Percentiles rank a stretch among this genome's conserved stretches.
These are phyloP conservation scores for Auriscalpium microsporum DNA, from an alignment of 768 basidiomycete species.

Conservation along the genomic window DNA sequence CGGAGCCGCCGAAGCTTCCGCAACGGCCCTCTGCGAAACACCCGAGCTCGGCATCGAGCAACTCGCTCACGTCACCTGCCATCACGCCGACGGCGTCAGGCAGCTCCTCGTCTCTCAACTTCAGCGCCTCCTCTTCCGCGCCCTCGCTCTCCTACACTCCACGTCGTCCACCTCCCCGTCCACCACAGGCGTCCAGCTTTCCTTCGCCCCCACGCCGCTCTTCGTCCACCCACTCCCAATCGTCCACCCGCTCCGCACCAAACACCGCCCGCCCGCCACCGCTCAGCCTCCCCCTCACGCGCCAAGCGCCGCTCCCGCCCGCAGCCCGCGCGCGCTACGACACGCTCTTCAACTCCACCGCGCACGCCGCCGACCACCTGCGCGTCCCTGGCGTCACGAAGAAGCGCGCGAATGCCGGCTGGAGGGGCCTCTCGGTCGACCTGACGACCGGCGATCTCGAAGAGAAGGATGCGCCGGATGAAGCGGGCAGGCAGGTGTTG, in stretches of 20 bases:
- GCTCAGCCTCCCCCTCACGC: neutral
- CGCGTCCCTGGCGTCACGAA: slow-evolving; percentile 27
- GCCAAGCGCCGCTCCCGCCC: slow-evolving; percentile 16
- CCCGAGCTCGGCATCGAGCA: slow-evolving; percentile 8
- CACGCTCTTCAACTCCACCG: slow-evolving; percentile 20
- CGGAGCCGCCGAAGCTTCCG: slow-evolving; percentile 11
- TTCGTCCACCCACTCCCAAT: slow-evolving; percentile 44
- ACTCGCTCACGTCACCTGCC: neutral
- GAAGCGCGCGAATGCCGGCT: slow-evolving; percentile 50
- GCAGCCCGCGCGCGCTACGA: slow-evolving; percentile 21
- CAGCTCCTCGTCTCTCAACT: slow-evolving; percentile 48
- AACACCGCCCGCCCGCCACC: slow-evolving; percentile 2
- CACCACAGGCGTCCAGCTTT: neutral
- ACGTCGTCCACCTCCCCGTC: neutral
- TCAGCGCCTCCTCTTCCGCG: slow-evolving; percentile 22
- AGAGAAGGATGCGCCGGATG: slow-evolving; percentile 1
- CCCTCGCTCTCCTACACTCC: neutral
- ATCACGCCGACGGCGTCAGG: slow-evolving; percentile 38
- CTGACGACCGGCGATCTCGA: slow-evolving; percentile 31
- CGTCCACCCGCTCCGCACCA: slow-evolving; percentile 29
- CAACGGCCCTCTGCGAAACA: slow-evolving; percentile 16
- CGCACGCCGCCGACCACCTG: slow-evolving; percentile 23
- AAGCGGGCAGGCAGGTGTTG: slow-evolving; percentile 23
- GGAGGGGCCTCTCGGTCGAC: slow-evolving; percentile 63
- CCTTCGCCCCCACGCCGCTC: neutral